Conservation (phyloP, 352 stramenopile genomes). For the Globisporangium takayamanum region DNA sequence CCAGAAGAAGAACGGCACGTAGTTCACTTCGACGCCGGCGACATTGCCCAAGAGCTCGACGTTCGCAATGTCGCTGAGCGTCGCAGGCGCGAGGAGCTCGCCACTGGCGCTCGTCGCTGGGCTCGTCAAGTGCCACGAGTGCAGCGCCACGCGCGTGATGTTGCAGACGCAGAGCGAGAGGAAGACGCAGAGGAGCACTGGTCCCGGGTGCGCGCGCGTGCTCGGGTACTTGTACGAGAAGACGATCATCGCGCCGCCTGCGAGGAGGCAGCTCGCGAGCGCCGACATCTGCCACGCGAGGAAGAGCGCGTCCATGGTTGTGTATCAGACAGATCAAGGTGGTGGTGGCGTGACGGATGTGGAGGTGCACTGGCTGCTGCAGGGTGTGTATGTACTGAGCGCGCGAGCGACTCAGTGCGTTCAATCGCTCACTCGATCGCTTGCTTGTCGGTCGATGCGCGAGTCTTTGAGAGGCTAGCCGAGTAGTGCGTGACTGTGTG, state of each 20-base stretch:
- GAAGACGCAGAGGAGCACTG: slow-evolving; percentile 76
- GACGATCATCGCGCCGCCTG: slow-evolving; percentile 49
- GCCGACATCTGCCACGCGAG: slow-evolving; percentile 71
- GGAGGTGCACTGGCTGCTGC: neutral
- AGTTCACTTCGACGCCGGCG: slow-evolving; percentile 24
- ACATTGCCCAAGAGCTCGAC: slow-evolving; percentile 28
- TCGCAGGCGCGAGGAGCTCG: slow-evolving; percentile 21
- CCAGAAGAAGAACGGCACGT: slow-evolving; percentile 80
- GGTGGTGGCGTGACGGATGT: neutral
- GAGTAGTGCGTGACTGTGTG: too few relatives aligned
- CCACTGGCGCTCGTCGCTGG: slow-evolving; percentile 12
- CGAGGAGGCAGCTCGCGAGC: slow-evolving; percentile 43
- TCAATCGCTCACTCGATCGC: neutral
- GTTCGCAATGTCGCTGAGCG: slow-evolving; percentile 60
- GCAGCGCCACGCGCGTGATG: slow-evolving; percentile 54
- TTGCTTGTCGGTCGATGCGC: neutral
- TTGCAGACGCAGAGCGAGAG: slow-evolving; percentile 60
- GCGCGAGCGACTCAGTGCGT: too few relatives aligned
- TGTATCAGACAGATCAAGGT: too few relatives aligned
- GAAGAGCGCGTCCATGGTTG: slow-evolving; percentile 53
- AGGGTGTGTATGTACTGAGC: too few relatives aligned
- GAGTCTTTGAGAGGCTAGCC: neutral
- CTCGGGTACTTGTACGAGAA: slow-evolving; percentile 68
- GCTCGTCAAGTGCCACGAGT: slow-evolving; percentile 34
- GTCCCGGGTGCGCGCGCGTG: slow-evolving; percentile 54